A percentile compares a stretch with the other conserved stretches of the same genome.
Conservation (phyloP, 2,329 filamentous ascomycete genomes). For the Bipolaris cookei region DNA sequence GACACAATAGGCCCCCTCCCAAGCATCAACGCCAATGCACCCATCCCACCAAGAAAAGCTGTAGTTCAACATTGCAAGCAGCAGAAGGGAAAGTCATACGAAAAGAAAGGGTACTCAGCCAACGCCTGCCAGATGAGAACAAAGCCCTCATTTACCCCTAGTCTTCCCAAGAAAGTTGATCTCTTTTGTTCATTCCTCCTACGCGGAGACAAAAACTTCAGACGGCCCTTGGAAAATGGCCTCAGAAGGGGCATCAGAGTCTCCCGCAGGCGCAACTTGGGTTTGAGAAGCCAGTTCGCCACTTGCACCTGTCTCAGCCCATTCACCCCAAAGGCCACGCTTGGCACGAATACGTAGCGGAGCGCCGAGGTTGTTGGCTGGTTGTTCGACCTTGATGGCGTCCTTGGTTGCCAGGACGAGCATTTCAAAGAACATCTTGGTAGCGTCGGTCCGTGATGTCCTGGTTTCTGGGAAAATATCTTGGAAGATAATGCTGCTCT, state of each 20-base stretch:
- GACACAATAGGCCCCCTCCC: constrained; percentile 1
- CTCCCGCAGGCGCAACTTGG: constrained; percentile 26
- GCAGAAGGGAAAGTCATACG: constrained; percentile 18
- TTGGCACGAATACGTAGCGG: constrained; percentile 87
- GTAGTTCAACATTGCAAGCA: constrained; percentile 14
- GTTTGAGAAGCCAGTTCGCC: constrained; percentile 35
- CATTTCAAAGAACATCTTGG: constrained; percentile 99
- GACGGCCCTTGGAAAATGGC: constrained; percentile 28
- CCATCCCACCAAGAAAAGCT: constrained; percentile 10
- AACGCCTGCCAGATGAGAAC: constrained; percentile 36
- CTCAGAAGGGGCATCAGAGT: constrained; percentile 28
- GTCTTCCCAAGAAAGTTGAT: constrained; percentile 11
- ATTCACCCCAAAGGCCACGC: constrained; percentile 93
- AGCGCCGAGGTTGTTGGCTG: constrained; percentile 71
- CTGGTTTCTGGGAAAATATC: constrained; percentile 82
- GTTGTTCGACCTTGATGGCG: constrained; percentile 94
- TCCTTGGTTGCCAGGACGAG: constrained; percentile 97
- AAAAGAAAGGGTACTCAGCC: constrained; percentile 43
- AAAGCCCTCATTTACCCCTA: constrained; percentile 4
- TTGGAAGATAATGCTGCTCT: constrained; percentile 83
- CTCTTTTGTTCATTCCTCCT: constrained; percentile 11
- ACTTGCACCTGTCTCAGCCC: constrained; percentile 72
- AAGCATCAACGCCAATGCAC: constrained; percentile 27
- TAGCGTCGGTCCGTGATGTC: constrained; percentile 87
- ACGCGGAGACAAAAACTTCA: constrained; percentile 33